phyloP scores from a whole-genome alignment of 108 stramenopile species.

The Stephanodiscus triporus region DNA sequence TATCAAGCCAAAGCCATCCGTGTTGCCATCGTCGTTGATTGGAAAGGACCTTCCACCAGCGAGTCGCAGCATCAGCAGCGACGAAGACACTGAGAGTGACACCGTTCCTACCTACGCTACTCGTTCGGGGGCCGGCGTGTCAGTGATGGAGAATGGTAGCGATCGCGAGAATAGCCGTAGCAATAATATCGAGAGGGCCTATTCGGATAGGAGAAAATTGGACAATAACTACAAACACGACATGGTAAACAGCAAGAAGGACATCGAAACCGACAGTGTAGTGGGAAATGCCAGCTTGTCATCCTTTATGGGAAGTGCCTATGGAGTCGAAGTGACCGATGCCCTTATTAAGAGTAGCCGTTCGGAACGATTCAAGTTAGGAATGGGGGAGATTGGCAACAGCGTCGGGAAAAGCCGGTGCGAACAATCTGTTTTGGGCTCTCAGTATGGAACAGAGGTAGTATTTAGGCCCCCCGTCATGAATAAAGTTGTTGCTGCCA shows the following conservation, averaged over 20 bases:
- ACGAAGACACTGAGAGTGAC: background rate
- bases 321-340: conserved; percentile 7
- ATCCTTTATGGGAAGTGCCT: too few relatives aligned
- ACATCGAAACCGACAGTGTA: conserved; percentile 10
- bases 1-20: background rate
- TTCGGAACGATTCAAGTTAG: background rate
- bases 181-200: background rate
- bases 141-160: background rate
- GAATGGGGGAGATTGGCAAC: background rate
- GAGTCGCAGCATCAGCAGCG: background rate
- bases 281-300: background rate
- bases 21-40: background rate
- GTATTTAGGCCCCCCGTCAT: background rate
- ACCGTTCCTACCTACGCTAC: background rate
- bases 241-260: background rate
- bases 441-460: conserved; percentile 28
- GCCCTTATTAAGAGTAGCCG: background rate
- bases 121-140: background rate
- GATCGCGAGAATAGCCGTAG: background rate
- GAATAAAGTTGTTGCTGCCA: conserved; percentile 2
- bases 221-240: background rate
- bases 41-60: background rate
- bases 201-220: background rate
- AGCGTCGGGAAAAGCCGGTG: background rate
- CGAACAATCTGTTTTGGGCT: conserved; percentile 17